phyloP scores from a whole-genome alignment of 202 grass and related monocot genomes.

The Musa balbisiana region DNA sequence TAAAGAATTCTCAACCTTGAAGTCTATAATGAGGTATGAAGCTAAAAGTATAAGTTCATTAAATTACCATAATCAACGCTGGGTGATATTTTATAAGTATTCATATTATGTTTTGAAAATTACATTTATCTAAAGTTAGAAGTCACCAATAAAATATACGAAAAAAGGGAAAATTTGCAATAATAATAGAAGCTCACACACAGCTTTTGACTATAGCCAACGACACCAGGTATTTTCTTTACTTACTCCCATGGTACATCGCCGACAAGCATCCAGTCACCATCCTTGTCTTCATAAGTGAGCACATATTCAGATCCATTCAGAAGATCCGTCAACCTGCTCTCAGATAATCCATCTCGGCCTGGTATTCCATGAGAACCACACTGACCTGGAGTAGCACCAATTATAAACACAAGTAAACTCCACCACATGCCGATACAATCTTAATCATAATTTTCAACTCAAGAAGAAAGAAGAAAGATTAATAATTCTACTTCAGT shows the following conservation, averaged over 20 bases:
- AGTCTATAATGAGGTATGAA: background rate
- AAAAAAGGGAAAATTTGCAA: background rate
- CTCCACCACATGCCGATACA: background rate
- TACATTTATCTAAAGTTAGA: background rate
- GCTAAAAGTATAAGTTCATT: background rate
- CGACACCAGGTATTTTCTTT: background rate
- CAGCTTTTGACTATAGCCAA: background rate
- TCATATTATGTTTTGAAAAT: background rate
- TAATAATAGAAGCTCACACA: background rate
- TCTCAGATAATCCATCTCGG: constrained; percentile 46
- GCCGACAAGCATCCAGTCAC: constrained; percentile 89
- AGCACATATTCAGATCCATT: constrained; percentile 66
- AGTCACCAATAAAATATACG: background rate
- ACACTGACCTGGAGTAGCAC: constrained; percentile 32
- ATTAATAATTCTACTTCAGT: background rate
- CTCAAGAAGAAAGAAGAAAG: background rate
- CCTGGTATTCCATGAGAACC: constrained; percentile 46
- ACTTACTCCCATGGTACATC: constrained; percentile 81
- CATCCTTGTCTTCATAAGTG: constrained; percentile 86
- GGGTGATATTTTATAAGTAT: background rate
- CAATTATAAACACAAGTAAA: background rate
- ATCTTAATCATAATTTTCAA: background rate
- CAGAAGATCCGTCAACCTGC: constrained; percentile 26
- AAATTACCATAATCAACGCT: background rate
- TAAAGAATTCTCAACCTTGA: background rate